Conservation (phyloP, 108 stramenopile genomes). For the Skeletonema costatum region DNA sequence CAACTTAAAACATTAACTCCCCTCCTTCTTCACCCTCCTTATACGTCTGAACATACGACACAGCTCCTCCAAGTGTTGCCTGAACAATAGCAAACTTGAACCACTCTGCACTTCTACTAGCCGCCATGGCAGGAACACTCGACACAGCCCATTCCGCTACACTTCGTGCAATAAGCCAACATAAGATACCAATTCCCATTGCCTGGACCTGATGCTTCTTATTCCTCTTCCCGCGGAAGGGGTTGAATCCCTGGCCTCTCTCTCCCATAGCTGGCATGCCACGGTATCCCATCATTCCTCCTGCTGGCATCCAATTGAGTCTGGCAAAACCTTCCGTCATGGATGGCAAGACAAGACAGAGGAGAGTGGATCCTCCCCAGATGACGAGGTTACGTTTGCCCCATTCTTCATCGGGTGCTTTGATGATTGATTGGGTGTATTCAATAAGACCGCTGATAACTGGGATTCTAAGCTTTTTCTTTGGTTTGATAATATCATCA, state of each 20-base stretch:
- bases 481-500: slow-evolving; percentile 64
- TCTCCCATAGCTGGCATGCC: slow-evolving; percentile 71
- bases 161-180: slow-evolving; percentile 34
- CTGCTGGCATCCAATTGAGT: slow-evolving; percentile 78
- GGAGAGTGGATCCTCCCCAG: slow-evolving; percentile 65
- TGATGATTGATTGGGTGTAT: slow-evolving; percentile 23
- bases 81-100: slow-evolving; percentile 54
- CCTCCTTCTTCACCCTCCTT: slow-evolving; percentile 42
- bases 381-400: slow-evolving; percentile 61
- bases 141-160: slow-evolving; percentile 37
- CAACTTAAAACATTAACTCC: slow-evolving; percentile 39
- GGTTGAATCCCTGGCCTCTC: slow-evolving; percentile 45
- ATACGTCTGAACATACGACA: slow-evolving; percentile 48
- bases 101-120: slow-evolving; percentile 42
- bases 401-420: slow-evolving; percentile 63
- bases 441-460: slow-evolving; percentile 30
- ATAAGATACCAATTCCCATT: slow-evolving; percentile 38
- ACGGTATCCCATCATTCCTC: slow-evolving; percentile 78
- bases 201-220: slow-evolving; percentile 53
- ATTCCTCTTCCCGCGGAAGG: slow-evolving; percentile 49
- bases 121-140: slow-evolving; percentile 43
- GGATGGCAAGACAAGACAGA: slow-evolving; percentile 68
- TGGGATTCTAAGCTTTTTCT: slow-evolving; percentile 31
- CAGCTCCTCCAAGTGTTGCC: slow-evolving; percentile 29
- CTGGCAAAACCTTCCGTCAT: slow-evolving; percentile 58